Evolutionary conservation across 768 basidiomycete genomes (phyloP), one percentile per base, ranked within the genome.

Genomic region (Rhodotorula kratochvilovae): DNA sequence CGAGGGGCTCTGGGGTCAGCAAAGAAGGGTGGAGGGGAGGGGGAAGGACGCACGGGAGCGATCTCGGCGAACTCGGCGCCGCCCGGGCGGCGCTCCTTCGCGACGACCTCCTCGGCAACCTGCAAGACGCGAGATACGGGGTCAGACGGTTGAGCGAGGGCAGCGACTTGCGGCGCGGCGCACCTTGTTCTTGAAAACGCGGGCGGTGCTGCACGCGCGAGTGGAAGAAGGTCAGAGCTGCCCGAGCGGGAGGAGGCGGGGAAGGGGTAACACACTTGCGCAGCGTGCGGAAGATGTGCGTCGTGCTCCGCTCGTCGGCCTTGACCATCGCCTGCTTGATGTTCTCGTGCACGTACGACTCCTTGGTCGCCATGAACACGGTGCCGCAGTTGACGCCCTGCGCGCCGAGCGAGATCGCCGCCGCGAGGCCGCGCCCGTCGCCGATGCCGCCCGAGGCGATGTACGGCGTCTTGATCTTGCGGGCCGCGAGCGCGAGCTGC

Each of bases 381-480:
- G 92, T 93, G 21, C 90, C 93, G 89, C 92, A 90, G 77, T 93
- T 95, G 21, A 89, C 84, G 55, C 92, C 93, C n/a, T 36, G n/a
- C 7, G 65, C 31, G 15, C 92, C 92, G 5, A 95, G 82, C 6
- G 91, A 85, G 61, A 97, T 81, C 8, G 89, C 89, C 54, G 90
- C 87, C 19, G 87, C 91, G 68, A 95, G 81, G 3, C 94, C 93
- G 27, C 90, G 86, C 1, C 87, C 88, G 80, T 96, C 89, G 16
- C 89, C 93, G 71, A 96, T 85, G 17, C 94, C 94, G 10, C 94
- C 94, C 3, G 90, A 92, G 0, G 94, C 92, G 67, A 96, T 86
- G 79, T 87, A 97, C 4, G 94, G 94, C 48, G 89, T 82, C 61
- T 87, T 87, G 61, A 96, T 82, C 73, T 94, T 90, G 75, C 89